Base-by-base conservation (phyloP, 495 filamentous ascomycete species). In the Cercophora samala region DNA sequence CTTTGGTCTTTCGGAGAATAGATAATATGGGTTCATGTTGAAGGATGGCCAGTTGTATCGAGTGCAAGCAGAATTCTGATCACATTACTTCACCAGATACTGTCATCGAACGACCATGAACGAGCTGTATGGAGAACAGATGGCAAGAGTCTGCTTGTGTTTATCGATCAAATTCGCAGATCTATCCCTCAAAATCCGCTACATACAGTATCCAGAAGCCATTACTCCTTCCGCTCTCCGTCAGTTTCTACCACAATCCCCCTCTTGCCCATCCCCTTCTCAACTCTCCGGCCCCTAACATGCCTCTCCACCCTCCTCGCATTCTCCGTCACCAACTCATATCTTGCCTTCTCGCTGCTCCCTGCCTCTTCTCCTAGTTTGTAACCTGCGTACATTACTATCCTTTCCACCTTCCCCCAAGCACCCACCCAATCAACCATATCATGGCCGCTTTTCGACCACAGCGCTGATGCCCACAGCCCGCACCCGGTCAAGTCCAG, bases 401-500 rank as follows among this genome's bases (percentile, higher is more conserved):
- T 26, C 4, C 65, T 76, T 2, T 67, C 69, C 4, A 84, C 70
- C 69, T 83, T 81, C 1, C 82, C 80, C 82, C 82, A 84, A 54
- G 78, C 72, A 2, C 74, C 73, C 1, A 70, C 68, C 82, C 82
- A 84, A 63, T 84, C 81, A 6, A 84, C 72, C 3, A 60, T 65
- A 52, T 79, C 72, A 23, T 76, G 72, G 5, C 74, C 75, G 29
- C 71, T 71, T 15, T 74, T 71, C 0, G 68, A 72, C 60, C 69
- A 74, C 55, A 96, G 75, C 1, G 90, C 90, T 4, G 78, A 75
- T 32, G 86, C 73, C 93, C 93, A 97, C 18, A 83, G 81, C 0
- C 75, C 77, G 74, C 93, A 97, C 18, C 91, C 92, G 66, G 90
- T 90, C 17, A 97, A 77, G 72, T 95, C 92, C 0, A 97, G 83